Evolutionary conservation across 768 basidiomycete genomes (phyloP).

Genomic region (Tremella fuciformis): DNA sequence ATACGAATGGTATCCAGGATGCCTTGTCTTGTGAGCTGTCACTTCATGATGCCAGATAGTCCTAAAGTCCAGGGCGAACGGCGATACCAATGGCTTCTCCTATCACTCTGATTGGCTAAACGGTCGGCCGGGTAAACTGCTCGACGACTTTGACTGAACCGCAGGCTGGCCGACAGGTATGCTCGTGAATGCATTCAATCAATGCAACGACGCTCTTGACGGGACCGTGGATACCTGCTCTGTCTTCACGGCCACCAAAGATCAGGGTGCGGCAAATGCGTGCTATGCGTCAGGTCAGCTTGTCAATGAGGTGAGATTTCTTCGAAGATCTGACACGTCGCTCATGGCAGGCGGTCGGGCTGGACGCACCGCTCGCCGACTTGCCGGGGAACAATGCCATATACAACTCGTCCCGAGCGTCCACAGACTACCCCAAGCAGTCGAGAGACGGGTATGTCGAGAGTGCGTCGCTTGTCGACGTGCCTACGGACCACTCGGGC

Average conservation of each 20-base stretch:
- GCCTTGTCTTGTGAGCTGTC: slow-evolving; percentile 29
- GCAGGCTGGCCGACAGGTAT: slow-evolving; percentile 27
- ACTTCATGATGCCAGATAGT: not conserved
- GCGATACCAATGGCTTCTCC: slow-evolving; percentile 25
- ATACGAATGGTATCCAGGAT: slow-evolving; percentile 41
- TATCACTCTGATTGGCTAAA: slow-evolving; percentile 38
- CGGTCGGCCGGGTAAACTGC: slow-evolving; percentile 11
- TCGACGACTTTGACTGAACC: not conserved
- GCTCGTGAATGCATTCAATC: slow-evolving; percentile 25
- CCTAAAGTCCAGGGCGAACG: slow-evolving; percentile 22
- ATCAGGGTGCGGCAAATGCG: not conserved
- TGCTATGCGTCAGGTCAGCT: slow-evolving; percentile 27
- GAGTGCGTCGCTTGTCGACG: slow-evolving; percentile 17
- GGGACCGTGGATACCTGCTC: slow-evolving; percentile 13
- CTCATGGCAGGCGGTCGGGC: slow-evolving; percentile 13
- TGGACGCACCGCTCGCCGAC: slow-evolving; percentile 3
- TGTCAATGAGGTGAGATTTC: slow-evolving; percentile 26
- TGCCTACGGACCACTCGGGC: slow-evolving; percentile 16
- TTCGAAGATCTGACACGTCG: not conserved
- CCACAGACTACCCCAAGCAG: slow-evolving; percentile 15
- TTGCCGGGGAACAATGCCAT: slow-evolving; percentile 32
- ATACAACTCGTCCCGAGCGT: slow-evolving; percentile 26
- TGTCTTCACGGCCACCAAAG: slow-evolving; percentile 4
- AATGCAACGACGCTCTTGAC: slow-evolving; percentile 16
- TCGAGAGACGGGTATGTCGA: slow-evolving; percentile 16